Conservation (phyloP, 2,329 filamentous ascomycete species). For the Dactylonectria estremocensis region DNA sequence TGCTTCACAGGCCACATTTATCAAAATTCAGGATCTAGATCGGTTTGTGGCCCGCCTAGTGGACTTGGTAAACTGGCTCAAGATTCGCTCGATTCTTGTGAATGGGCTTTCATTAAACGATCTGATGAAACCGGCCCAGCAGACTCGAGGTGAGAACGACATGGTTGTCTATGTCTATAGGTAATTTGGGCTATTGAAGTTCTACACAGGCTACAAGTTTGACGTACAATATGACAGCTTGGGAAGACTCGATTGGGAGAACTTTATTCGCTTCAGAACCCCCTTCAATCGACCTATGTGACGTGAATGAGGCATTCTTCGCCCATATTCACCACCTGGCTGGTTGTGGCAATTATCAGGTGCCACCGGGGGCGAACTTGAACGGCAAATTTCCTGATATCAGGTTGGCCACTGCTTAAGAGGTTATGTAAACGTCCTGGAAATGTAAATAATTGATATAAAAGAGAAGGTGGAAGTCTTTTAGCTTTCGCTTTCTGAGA, state of each 20-base stretch:
- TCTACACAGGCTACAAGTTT: constrained; percentile 29
- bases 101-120: constrained; percentile 35
- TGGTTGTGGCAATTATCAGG: constrained; percentile 29
- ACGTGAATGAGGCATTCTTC: constrained; percentile 39
- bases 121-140: constrained; percentile 30
- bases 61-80: constrained; percentile 32
- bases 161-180: accelerated
- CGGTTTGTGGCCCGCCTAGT: constrained; percentile 37
- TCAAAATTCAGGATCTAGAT: constrained; percentile 43
- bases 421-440: constrained; percentile 43
- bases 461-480: too few species aligned
- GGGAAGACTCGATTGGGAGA: constrained; percentile 42
- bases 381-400: constrained; percentile 37
- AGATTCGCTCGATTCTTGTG: constrained; percentile 28
- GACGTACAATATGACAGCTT: constrained; percentile 34
- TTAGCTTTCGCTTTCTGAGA: too few species aligned
- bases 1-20: constrained; percentile 32
- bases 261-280: constrained; percentile 44
- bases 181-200: accelerated
- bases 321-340: constrained; percentile 40
- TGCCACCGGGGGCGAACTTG: constrained; percentile 14
- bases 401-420: constrained; percentile 22
- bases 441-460: constrained; percentile 10
- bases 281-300: constrained; percentile 36
- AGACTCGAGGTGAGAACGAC: constrained; percentile 28